Evolutionary conservation across 768 basidiomycete species (phyloP).

Genomic region (Leccinum arenicola): DNA sequence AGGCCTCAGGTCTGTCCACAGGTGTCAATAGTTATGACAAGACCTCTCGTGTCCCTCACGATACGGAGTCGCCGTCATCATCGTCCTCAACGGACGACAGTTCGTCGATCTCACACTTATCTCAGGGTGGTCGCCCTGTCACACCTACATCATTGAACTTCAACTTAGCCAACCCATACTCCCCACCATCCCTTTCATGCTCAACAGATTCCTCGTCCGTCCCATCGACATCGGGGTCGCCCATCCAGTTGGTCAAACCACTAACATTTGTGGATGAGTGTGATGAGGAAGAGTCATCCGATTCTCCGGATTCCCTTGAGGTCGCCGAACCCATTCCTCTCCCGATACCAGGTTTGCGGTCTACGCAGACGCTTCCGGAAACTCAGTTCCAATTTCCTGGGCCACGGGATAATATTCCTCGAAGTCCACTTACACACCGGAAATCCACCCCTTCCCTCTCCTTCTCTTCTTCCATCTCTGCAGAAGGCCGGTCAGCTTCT

Average conservation of each 20-base stretch:
- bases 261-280: conserved; percentile 35
- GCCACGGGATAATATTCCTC: conserved; percentile 29
- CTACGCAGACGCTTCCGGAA: conserved; percentile 13
- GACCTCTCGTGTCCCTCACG: conserved; percentile 5
- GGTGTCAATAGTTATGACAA: background rate
- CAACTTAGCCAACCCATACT: conserved; percentile 25
- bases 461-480: conserved; percentile 30
- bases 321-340: conserved; percentile 31
- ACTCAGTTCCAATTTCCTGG: conserved; percentile 48
- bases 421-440: conserved; percentile 32
- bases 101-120: conserved; percentile 33
- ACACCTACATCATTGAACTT: conserved; percentile 34
- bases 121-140: conserved; percentile 30
- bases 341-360: conserved; percentile 24
- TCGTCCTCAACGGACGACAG: conserved; percentile 29
- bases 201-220: conserved; percentile 61
- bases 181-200: conserved; percentile 52
- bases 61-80: conserved; percentile 26
- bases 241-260: conserved; percentile 34
- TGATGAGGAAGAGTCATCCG: conserved; percentile 24
- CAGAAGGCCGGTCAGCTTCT: conserved; percentile 38
- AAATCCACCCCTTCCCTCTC: conserved; percentile 37
- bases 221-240: conserved; percentile 48
- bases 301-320: conserved; percentile 24
- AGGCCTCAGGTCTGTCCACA: background rate